Percentiles rank a stretch among this genome's conserved stretches.
phyloP scores from a whole-genome alignment of 768 basidiomycete species.

The Peribolospora kevripleyi region DNA sequence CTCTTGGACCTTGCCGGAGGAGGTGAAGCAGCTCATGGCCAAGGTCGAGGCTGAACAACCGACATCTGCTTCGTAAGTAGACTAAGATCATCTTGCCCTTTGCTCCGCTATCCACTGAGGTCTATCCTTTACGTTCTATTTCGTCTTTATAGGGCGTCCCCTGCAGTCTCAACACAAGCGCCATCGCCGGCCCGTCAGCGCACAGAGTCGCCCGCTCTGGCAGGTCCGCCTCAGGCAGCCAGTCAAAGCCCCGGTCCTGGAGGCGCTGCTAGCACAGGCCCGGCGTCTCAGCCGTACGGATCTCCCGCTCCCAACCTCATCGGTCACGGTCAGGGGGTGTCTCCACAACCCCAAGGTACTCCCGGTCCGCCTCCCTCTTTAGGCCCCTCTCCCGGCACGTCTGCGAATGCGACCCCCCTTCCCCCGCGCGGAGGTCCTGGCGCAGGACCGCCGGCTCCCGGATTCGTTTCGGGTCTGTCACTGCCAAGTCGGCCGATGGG shows the following conservation, averaged over 20 bases:
- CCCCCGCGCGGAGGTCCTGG: slow-evolving; percentile 23
- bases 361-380: background rate
- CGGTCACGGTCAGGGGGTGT: too few species aligned
- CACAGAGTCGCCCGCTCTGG: background rate
- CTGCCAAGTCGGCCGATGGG: background rate
- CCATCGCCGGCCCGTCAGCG: background rate
- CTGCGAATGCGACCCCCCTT: slow-evolving; percentile 2
- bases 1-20: slow-evolving; percentile 94
- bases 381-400: slow-evolving; percentile 1
- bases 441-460: slow-evolving; percentile 52
- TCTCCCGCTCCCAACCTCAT: too few species aligned
- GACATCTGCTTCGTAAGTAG: slow-evolving; percentile 27
- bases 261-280: too few species aligned
- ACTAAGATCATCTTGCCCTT: slow-evolving; percentile 9
- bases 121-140: background rate
- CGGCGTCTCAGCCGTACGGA: too few species aligned
- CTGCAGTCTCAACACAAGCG: slow-evolving; percentile 18
- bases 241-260: too few species aligned
- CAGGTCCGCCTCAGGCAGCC: too few species aligned
- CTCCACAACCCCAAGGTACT: too few species aligned
- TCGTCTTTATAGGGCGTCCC: slow-evolving; percentile 5
- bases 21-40: slow-evolving; percentile 53
- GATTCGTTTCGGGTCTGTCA: slow-evolving; percentile 33
- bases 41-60: slow-evolving; percentile 34
- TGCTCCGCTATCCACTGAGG: background rate